Base-by-base conservation (phyloP, 169 alveolate genomes). In the Blepharisma undulans region DNA sequence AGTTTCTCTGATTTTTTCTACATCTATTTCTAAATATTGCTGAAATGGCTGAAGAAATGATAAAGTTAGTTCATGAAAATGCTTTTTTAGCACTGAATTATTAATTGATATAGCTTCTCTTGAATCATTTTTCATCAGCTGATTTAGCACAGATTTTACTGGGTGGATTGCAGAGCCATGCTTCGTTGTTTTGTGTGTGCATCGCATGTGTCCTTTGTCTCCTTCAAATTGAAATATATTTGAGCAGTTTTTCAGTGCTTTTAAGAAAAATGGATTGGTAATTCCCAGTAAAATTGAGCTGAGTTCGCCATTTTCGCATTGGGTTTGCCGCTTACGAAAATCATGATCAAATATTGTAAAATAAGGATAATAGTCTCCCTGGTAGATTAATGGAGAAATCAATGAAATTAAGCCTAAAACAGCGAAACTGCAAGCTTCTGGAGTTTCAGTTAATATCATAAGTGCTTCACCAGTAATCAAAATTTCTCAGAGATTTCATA, bases 281-380 rank as follows among this genome's bases (percentile, higher is more conserved):
- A 34, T 88, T 0, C 92, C 92, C 8, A 88, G 30, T 18, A 88
- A 21, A 25, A 48, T 88, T n/a, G 74, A 19, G n/a, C 33, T 72
- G 59, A 72, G 74, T 25, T 34, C 25, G 22, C 33, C 25, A 14
- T 48, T 88, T 25, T 88, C 85, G 21, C 61, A 88, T 18, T 30
- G 71, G 6, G 25, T 36, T 48, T 76, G 34, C 27, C 74, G 32
- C 33, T 76, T 32, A 30, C 59, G 27, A 33, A 36, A 88, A 32
- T 88, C 87, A 14, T 72, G 33, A 29, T 88, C 87, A 16, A 88
- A 88, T 2, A 88, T 76, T 22, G 92, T 88, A 34, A 88, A 88
- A 76, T 88, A 88, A 34, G 92, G 92, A 21, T 76, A 25, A 27
- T 25, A 72, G 48, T 88, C 92, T 36, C 92, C 92, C 12, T 66